Base-by-base conservation (phyloP, 2,329 filamentous ascomycete species). In the Penicillium brasilianum region DNA sequence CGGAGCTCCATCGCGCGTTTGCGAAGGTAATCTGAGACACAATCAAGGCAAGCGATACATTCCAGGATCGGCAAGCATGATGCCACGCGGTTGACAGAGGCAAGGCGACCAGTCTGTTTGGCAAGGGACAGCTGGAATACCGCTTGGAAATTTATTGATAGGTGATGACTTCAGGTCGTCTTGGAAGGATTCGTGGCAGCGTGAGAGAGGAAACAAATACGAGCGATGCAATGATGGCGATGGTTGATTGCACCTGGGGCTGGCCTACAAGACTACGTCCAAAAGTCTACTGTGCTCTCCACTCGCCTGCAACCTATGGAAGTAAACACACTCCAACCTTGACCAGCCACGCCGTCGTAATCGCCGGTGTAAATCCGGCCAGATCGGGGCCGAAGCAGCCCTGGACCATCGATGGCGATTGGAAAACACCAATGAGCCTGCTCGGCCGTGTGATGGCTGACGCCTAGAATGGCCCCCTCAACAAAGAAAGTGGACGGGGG, bases 51-150 rank as follows among this genome's bases (percentile, higher is more conserved):
- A 64, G 53, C 60, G 50, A 63, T 64, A 57, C 67, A 70, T 70
- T 66, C 67, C 68, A 69, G 53, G 65, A 69, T 69, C 65, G 66
- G 54, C 65, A 44, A 68, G 56, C 68, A 68, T 69, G 62, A 55
- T 48, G 62, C 67, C 65, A 69, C 66, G 68, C 60, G 68, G 54
- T 59, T 61, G 65, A 62, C 60, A 63, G 55, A 20, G 25, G 54
- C n/a, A 25, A 28, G 36, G 32, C 7, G 20, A 28, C n/a, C 25
- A 22, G 18, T 44, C 18, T 22, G 22, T 44, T 8, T 22, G 41
- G 8, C 11, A 30, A 22, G 43, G 28, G n/a, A 16, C 20, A 44
- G 3, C 8, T 4, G 18, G 18, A 18, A 28, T 39, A 13, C 14
- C 20, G 18, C 32, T 18, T 20, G 22, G 10, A 6, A 25, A 11